Evolutionary conservation across 148 eudicot species (phyloP), one percentile per base, ranked within the genome.

Genomic region (Fagopyrum tataricum): DNA sequence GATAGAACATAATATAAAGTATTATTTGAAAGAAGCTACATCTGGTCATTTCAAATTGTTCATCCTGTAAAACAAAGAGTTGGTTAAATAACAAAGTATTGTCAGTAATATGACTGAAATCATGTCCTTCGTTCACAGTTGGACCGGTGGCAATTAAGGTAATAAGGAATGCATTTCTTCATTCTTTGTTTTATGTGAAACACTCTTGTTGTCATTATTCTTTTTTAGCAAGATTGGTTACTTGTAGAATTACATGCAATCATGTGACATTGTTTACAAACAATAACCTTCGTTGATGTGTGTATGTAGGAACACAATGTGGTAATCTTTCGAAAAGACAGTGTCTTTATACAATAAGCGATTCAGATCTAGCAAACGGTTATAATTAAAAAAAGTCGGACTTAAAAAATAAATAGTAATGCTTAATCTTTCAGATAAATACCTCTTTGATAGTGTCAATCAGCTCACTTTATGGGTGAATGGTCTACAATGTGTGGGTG

Each of bases 361-460:
- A 61, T 61, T 24, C 26, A 61, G 40, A 31, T 13, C 14, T 61
- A 17, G 41, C 41, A 61, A 18, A 20, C 21, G 18, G 14, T n/a
- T 7, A 39, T 59, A 15, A 59, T 24, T 59, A 1, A 14, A 51
- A 1, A 59, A 3, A 58, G 37, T 58, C 39, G 37, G 69, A 14
- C 43, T 37, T 64, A n/a, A 20, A 20, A 64, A 37, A 14, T 39
- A 37, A 13, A 43, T 0, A 64, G 1, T 26, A 5, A 9, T 31
- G 69, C 43, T 62, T 26, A 31, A 37, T 62, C 42, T 31, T 31
- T 37, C 43, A 14, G 55, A 59, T 59, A 37, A 31, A 1, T 64
- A 37, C 43, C 44, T 64, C 43, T 64, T 46, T 37, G 69, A 64
- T 64, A 64, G 44, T 64, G 69, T 64, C 42, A 41, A 62, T 62